Evolutionary conservation across 306 rosid genomes (phyloP).

Genomic region (Alnus glutinosa): DNA sequence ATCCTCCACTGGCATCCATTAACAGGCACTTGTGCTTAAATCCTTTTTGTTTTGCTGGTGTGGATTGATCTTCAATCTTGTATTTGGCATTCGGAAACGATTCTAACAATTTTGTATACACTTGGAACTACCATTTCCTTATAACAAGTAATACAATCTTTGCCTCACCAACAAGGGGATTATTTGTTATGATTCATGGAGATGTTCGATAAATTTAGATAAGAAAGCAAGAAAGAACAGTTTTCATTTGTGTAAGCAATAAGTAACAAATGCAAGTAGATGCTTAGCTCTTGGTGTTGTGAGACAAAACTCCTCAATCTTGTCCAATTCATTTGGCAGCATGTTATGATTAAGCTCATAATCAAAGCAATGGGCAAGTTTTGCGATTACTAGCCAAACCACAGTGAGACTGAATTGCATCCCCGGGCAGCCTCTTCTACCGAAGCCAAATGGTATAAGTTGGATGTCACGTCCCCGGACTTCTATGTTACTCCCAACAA

Average conservation of each 20-base stretch:
- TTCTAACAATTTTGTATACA: too few relatives aligned
- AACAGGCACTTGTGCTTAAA: too few relatives aligned
- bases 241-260: neutral
- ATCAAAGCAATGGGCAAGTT: conserved; percentile 43
- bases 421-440: conserved; percentile 1
- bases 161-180: too few relatives aligned
- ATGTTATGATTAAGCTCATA: conserved; percentile 35
- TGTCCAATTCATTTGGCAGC: conserved; percentile 34
- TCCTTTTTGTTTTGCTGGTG: too few relatives aligned
- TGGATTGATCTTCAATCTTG: too few relatives aligned
- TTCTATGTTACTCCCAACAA: neutral
- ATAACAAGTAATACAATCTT: too few relatives aligned
- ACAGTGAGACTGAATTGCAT: conserved; percentile 27
- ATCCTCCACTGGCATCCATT: too few relatives aligned
- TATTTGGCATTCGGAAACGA: too few relatives aligned
- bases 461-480: neutral
- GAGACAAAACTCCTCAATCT: conserved; percentile 36
- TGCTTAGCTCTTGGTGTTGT: conserved; percentile 24
- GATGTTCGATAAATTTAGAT: too few relatives aligned
- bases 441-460: conserved; percentile 10
- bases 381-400: conserved; percentile 30
- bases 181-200: too few relatives aligned
- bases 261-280: conserved; percentile 10
- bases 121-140: too few relatives aligned
- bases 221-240: neutral